Conservation (phyloP, 805 yeast genomes). For the Candida stauntonica region DNA sequence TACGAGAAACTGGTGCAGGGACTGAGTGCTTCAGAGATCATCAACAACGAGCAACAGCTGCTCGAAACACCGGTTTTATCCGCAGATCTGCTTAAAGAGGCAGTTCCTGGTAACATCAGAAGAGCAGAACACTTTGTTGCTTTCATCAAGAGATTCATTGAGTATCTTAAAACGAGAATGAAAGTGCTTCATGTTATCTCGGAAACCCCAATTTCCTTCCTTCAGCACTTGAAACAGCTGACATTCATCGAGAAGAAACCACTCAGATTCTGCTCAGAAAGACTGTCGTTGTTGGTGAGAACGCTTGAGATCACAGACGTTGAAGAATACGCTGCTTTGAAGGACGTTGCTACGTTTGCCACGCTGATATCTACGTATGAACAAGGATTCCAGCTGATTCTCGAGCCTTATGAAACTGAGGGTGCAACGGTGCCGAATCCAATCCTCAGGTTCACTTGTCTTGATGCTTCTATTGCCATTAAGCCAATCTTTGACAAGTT, state of each 20-base stretch:
- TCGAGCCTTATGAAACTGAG: conserved; percentile 94
- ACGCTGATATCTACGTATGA: conserved; percentile 94
- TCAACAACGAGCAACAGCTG: conserved; percentile 55
- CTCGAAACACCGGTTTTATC: conserved; percentile 88
- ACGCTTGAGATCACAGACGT: conserved; percentile 84
- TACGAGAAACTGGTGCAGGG: conserved; percentile 91
- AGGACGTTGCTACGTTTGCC: conserved; percentile 96
- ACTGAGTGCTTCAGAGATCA: conserved; percentile 72
- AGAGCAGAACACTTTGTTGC: conserved; percentile 97
- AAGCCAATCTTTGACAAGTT: conserved; percentile 95
- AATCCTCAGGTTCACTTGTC: conserved; percentile 83
- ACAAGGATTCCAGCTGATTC: conserved; percentile 81
- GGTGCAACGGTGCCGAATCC: conserved; percentile 97
- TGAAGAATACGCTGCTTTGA: conserved; percentile 88
- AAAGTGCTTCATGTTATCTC: conserved; percentile 94
- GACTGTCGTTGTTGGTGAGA: conserved; percentile 81
- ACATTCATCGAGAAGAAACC: conserved; percentile 94
- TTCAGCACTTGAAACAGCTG: conserved; percentile 87
- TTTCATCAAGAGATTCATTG: conserved; percentile 86
- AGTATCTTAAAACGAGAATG: conserved; percentile 94
- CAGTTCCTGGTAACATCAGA: conserved; percentile 95
- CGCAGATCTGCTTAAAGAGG: conserved; percentile 80
- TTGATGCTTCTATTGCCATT: conserved; percentile 97
- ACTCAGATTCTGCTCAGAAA: conserved; percentile 83
- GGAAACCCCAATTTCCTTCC: conserved; percentile 92